A percentile compares a stretch with the other conserved stretches of the same genome.
Evolutionary conservation across 331 rosid genomes (phyloP).

Genomic region (Rhamnella rubrinervis): DNA sequence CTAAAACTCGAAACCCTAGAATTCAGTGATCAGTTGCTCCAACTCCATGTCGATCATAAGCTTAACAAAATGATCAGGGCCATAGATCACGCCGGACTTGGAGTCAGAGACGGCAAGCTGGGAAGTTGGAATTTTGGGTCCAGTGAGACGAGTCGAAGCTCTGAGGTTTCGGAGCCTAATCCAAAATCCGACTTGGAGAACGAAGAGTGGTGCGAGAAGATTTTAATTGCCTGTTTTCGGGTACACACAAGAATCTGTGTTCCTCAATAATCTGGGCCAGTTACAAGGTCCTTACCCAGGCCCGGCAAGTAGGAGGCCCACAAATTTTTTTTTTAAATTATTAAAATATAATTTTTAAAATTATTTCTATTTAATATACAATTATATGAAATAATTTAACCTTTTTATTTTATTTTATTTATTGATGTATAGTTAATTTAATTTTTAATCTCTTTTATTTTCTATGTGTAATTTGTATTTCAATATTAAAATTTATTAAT

Average conservation of each 20-base stretch:
- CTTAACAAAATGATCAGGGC: background rate
- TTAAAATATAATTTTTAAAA: too few species aligned
- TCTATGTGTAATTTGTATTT: too few species aligned
- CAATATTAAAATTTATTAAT: too few species aligned
- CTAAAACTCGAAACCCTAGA: slow-evolving; percentile 28
- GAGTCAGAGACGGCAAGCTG: slow-evolving; percentile 7
- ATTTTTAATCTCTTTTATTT: too few species aligned
- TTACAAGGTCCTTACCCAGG: too few species aligned
- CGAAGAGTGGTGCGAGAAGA: slow-evolving; percentile 1
- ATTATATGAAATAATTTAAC: too few species aligned
- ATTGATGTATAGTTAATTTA: too few species aligned
- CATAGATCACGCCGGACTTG: slow-evolving; percentile 4
- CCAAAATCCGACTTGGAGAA: slow-evolving; percentile 19
- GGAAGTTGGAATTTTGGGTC: slow-evolving; percentile 6
- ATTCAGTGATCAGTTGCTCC: slow-evolving; percentile 14
- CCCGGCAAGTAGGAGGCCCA: too few species aligned
- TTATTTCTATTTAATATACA: too few species aligned
- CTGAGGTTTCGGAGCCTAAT: slow-evolving; percentile 11
- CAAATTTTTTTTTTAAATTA: too few species aligned
- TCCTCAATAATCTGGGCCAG: background rate
- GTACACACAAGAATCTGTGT: slow-evolving; percentile 24
- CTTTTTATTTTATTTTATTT: too few species aligned
- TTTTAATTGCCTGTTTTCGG: background rate
- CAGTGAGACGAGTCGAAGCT: slow-evolving; percentile 12
- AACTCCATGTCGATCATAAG: slow-evolving; percentile 9